A percentile compares a stretch with the other conserved stretches of the same genome.
phyloP scores from a whole-genome alignment of 805 yeast species.

The Nakazawaea peltata region DNA sequence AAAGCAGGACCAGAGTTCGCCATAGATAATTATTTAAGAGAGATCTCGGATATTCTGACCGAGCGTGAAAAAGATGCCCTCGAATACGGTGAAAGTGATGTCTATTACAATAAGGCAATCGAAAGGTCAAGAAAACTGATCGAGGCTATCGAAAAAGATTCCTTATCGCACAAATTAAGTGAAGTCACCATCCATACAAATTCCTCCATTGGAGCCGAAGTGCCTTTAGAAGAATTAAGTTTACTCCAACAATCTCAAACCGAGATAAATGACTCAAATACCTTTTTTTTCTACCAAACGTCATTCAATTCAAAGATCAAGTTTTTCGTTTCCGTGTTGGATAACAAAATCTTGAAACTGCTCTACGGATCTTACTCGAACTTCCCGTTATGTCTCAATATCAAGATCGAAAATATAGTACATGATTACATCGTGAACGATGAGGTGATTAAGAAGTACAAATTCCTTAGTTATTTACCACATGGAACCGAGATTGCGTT shows the following conservation, averaged over 20 bases:
- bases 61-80: constrained; percentile 51
- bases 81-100: constrained; percentile 53
- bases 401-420: constrained; percentile 61
- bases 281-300: constrained; percentile 73
- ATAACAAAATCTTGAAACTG: constrained; percentile 60
- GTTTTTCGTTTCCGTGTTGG: constrained; percentile 71
- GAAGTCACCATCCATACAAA: not conserved
- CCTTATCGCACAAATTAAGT: constrained; percentile 12
- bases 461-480: constrained; percentile 77
- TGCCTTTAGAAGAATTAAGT: constrained; percentile 6
- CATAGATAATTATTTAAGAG: constrained; percentile 47
- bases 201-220: not conserved
- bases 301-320: constrained; percentile 59
- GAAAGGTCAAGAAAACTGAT: constrained; percentile 27
- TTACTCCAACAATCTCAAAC: constrained; percentile 4
- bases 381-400: constrained; percentile 60
- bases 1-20: constrained; percentile 54
- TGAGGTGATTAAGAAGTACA: constrained; percentile 49
- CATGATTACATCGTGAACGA: constrained; percentile 58
- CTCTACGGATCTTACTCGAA: constrained; percentile 52
- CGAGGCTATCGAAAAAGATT: constrained; percentile 27
- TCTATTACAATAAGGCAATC: constrained; percentile 51
- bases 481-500: constrained; percentile 78
- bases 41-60: constrained; percentile 41
- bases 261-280: constrained; percentile 28